These are phyloP conservation scores for Glycyrrhiza uralensis DNA, from an alignment of 306 rosid species.

Conservation along the genomic window DNA sequence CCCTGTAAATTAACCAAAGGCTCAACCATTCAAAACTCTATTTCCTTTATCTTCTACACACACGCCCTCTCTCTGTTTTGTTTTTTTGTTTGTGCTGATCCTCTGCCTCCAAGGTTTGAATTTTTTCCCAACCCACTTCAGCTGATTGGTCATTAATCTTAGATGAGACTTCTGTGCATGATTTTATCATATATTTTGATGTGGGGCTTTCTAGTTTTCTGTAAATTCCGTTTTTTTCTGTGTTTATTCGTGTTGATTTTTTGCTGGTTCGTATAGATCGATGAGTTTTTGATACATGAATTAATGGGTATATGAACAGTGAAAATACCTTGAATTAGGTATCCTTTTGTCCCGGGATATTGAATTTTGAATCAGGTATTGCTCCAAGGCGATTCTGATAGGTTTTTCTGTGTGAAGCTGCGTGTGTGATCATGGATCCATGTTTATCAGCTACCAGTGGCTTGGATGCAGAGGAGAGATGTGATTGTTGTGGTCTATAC, in stretches of 20 bases:
- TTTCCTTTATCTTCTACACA: not conserved
- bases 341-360: not conserved
- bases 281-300: not conserved
- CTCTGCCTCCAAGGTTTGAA: conserved; percentile 23
- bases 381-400: not conserved
- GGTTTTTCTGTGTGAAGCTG: conserved; percentile 4
- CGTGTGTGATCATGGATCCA: conserved; percentile 32
- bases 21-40: not conserved
- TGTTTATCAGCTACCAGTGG: not conserved
- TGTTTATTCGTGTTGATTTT: not conserved
- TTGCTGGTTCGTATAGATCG: not conserved
- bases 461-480: not conserved
- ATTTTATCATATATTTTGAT: not conserved
- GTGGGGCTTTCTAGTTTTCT: conserved; percentile 3
- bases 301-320: not conserved
- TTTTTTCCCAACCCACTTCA: not conserved
- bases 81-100: not conserved
- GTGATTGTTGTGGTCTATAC: not conserved
- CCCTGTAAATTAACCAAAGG: not conserved
- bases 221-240: not conserved
- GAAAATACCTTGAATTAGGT: not conserved
- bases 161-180: not conserved
- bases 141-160: not conserved
- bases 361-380: conserved; percentile 20
- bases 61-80: not conserved